Evolutionary conservation across 805 yeast species (phyloP).

Genomic region (Cyberlindnera saturnus): DNA sequence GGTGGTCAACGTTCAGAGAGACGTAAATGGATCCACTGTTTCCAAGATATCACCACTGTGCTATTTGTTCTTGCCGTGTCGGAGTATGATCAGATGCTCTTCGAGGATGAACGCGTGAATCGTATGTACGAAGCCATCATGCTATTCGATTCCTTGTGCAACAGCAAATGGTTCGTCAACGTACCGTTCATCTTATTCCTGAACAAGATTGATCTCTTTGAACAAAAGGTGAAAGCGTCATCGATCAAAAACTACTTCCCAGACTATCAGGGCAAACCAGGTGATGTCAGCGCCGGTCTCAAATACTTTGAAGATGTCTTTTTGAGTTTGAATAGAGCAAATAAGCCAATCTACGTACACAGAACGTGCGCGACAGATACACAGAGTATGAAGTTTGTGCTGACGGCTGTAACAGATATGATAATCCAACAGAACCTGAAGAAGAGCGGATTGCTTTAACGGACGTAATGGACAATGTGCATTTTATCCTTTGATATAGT

Average conservation of each 20-base stretch:
- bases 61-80: constrained; percentile 83
- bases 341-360: constrained; percentile 80
- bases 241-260: constrained; percentile 75
- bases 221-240: constrained; percentile 56
- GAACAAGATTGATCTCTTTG: constrained; percentile 82
- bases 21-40: constrained; percentile 91
- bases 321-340: constrained; percentile 51
- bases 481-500: no score
- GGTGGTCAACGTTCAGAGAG: constrained; percentile 95
- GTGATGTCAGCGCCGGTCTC: constrained; percentile 59
- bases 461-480: neutral
- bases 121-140: constrained; percentile 87
- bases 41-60: constrained; percentile 83
- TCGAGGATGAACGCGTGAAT: constrained; percentile 85
- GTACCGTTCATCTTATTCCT: constrained; percentile 88
- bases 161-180: constrained; percentile 75
- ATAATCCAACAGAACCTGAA: constrained; percentile 77
- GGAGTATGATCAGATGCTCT: constrained; percentile 87
- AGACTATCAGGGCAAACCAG: constrained; percentile 61
- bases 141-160: constrained; percentile 76
- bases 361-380: constrained; percentile 96
- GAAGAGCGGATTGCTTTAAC: constrained; percentile 54
- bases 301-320: constrained; percentile 68
- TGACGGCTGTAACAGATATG: constrained; percentile 89
- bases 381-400: constrained; percentile 79